Evolutionary conservation across 345 rosid species (phyloP).

Genomic region (Theobroma cacao): DNA sequence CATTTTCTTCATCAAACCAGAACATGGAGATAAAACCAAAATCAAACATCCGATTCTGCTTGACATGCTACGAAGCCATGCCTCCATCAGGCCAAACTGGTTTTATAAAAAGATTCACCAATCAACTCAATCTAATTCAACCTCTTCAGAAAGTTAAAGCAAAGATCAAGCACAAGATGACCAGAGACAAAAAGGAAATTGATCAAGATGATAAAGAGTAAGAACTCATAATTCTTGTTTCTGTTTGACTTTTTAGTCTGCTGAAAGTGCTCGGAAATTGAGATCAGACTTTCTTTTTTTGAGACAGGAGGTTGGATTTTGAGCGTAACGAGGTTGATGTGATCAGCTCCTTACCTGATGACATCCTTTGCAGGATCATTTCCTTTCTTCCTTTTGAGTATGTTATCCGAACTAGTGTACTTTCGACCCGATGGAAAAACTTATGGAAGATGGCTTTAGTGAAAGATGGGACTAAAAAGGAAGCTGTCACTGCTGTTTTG

Average conservation of each 20-base stretch:
- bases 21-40: not conserved
- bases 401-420: not conserved
- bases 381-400: not conserved
- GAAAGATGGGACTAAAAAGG: not conserved
- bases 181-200: not conserved
- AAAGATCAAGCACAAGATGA: not conserved
- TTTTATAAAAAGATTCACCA: not conserved
- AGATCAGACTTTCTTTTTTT: not conserved
- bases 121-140: not conserved
- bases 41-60: not conserved
- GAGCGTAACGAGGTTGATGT: not conserved
- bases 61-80: not conserved
- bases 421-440: not conserved
- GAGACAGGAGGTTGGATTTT: not conserved
- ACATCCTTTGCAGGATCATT: not conserved
- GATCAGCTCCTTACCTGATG: not conserved
- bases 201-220: not conserved
- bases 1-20: not conserved
- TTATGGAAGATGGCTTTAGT: not conserved
- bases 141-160: not conserved
- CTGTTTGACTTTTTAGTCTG: not conserved
- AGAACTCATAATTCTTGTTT: not conserved
- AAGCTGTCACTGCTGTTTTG: not conserved
- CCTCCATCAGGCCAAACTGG: not conserved
- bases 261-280: not conserved